A percentile compares a stretch with the other conserved stretches of the same genome.
Conservation (phyloP, 2,329 filamentous ascomycete species). For the Colletotrichum sansevieriae region DNA sequence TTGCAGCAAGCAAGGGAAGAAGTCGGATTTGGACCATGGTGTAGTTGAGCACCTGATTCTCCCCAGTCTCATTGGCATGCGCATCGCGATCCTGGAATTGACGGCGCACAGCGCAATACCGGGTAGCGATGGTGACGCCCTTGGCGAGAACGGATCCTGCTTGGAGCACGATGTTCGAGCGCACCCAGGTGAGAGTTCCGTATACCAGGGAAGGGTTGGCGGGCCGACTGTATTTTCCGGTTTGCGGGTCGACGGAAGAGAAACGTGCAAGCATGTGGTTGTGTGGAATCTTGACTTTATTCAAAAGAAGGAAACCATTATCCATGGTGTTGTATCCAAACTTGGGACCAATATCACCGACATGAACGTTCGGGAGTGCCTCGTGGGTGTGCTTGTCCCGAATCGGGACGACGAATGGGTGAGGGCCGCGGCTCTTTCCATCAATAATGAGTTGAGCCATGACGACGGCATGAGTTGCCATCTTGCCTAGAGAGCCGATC, state of each 20-base stretch:
- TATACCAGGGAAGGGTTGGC: constrained; percentile 77
- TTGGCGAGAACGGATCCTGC: constrained; percentile 79
- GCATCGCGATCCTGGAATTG: constrained; percentile 84
- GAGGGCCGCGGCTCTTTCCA: constrained; percentile 78
- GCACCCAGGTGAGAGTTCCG: constrained; percentile 82
- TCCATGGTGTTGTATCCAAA: constrained; percentile 87
- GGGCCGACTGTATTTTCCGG: constrained; percentile 76
- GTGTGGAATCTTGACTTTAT: constrained; percentile 81
- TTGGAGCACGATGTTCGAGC: constrained; percentile 80
- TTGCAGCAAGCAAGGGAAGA: constrained; percentile 78
- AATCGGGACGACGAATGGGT: constrained; percentile 84
- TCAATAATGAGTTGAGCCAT: constrained; percentile 81
- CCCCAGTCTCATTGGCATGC: constrained; percentile 66
- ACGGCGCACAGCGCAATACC: constrained; percentile 80
- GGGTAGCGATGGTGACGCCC: constrained; percentile 82
- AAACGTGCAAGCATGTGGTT: constrained; percentile 65
- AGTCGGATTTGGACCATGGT: constrained; percentile 84
- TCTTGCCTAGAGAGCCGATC: constrained; percentile 83
- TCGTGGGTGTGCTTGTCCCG: constrained; percentile 77
- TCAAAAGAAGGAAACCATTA: constrained; percentile 84
- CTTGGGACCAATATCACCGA: constrained; percentile 86
- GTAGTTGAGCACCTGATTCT: constrained; percentile 84
- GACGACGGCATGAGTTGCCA: constrained; percentile 82
- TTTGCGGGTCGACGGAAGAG: constrained; percentile 73
- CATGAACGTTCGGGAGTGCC: constrained; percentile 76